Evolutionary conservation across 2,329 filamentous ascomycete genomes (phyloP), one percentile per base, ranked within the genome.

Genomic region (Diaporthe humulicola): DNA sequence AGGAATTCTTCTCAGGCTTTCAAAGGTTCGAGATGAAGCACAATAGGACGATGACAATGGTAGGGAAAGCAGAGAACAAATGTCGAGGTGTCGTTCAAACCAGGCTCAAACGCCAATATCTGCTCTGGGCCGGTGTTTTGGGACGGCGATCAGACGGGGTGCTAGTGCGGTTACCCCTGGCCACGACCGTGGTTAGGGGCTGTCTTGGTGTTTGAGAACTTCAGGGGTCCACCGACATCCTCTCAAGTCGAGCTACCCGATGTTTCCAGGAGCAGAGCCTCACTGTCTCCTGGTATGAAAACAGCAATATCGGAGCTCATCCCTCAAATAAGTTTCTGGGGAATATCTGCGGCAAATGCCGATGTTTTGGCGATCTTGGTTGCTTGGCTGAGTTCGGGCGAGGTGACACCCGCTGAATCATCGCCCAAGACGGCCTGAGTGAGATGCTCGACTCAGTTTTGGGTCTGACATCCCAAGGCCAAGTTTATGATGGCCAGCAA

Each of bases 51-150:
- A 10, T 38, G 8, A 4, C 3, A 10, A 25, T 54, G n/a, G 40
- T 1, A 40, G 33, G 6, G 10, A 19, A 54, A 54, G 48, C 17
- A 69, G 33, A 54, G 30, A 69, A 40, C 48, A 69, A 54, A 54
- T 14, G 45, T 52, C n/a, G 56, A 61, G 56, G 19, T 60, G 48
- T 48, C n/a, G 56, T 71, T 28, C 15, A 42, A 61, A 33, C 42
- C 56, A 61, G n/a, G 42, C 40, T 38, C 54, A 71, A 71, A 71
- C 69, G 56, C 42, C 30, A 50, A 60, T 40, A n/a, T 36, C 56
- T 14, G 56, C 56, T 61, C n/a, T 61, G 30, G 42, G 56, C 57
- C 58, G 45, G 56, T 61, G 70, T 71, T 71, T 71, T 61, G 56
- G 45, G 36, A 71, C 42, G 69, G 7, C 69, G 54, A 71, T 60